Evolutionary conservation across 2,329 filamentous ascomycete genomes (phyloP), one percentile per base, ranked within the genome.

Genomic region (Sarocladium oryzae): DNA sequence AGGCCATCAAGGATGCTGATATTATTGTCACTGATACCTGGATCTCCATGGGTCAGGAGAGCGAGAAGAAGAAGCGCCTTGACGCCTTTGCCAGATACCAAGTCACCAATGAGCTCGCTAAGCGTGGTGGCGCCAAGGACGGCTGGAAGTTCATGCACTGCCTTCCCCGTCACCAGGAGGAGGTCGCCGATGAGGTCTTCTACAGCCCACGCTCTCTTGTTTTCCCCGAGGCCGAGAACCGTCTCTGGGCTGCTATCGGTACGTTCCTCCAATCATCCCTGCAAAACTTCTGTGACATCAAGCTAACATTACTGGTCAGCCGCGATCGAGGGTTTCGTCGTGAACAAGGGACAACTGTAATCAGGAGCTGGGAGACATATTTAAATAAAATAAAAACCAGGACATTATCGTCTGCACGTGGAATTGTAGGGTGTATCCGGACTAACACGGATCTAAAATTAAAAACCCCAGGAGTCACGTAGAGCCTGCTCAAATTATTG

Each of bases 81-180:
- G 81, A 85, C 63, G 89, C 84, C 2, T 99, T 99, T 66, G 78
- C 79, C 26, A 91, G 92, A 13, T 99, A 91, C 70, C 92, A 96
- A 66, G 87, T 99, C 62, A 96, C 92, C 2, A 80, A 84, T 45
- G 88, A 93, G 38, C 75, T 99, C 58, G 92, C 90, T 2, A 80
- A 85, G 68, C 78, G 84, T 48, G 91, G 90, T 38, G 91, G 89
- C 18, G 93, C 93, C 37, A 95, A 93, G 67, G 76, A 86, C 13
- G 79, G 80, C 56, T 99, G 93, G 93, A 90, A 89, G 69, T 99
- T 99, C 67, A 96, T 99, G 93, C 93, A 99, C 74, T 99, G 93
- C 67, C 71, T 99, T 53, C 93, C 93, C 13, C 81, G 93, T 56
- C 91, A 99, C 65, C 81, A 81, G 0, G 92, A 99, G 68, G 93